Evolutionary conservation across 768 basidiomycete genomes (phyloP), one percentile per base, ranked within the genome.

Genomic region (Lactifluus echinatus): DNA sequence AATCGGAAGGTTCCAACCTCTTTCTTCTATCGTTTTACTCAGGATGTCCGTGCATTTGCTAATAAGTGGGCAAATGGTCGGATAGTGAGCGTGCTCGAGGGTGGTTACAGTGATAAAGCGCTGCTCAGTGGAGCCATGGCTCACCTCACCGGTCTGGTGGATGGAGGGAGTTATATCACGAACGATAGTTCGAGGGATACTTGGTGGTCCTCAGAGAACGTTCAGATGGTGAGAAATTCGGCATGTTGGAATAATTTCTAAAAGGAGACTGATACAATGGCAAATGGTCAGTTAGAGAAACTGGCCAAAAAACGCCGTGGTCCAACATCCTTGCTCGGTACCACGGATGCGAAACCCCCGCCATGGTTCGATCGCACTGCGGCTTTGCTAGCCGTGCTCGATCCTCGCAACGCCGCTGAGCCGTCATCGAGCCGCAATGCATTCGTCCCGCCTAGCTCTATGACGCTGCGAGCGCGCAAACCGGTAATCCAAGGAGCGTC

Each of bases 81-180:
- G 40, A 64, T 95, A 5, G 76, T 98, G 37, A 93, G 90, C 63
- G 89, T 97, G 0, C 80, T 99, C 1, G 95, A 99, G 72, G 95
- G 95, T 1, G 95, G 94, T 1, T 97, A 97, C 66, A 90, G 89
- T 64, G 93, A 97, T 68, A 79, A 86, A 6, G 93, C 95, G 0
- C 74, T 98, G 53, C 82, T 75, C 6, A 92, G 88, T 60, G 95
- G 88, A 0, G 78, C 85, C 0, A 81, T 93, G 79, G 88, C 92
- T 0, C 88, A 93, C 67, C 69, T 95, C 2, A 72, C 74, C 7
- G 94, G 93, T 4, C 71, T 97, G 21, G 75, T 74, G 1, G 76
- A 73, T 44, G 67, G 49, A 4, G 53, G 2, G 36, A 45, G 23
- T 17, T 6, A 21, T 4, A 11, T 33, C 62, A 46, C 17, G 49